A percentile compares a stretch with the other conserved stretches of the same genome.
phyloP scores from a whole-genome alignment of 1,139 yeast genomes.

The Eremothecium coryli region DNA sequence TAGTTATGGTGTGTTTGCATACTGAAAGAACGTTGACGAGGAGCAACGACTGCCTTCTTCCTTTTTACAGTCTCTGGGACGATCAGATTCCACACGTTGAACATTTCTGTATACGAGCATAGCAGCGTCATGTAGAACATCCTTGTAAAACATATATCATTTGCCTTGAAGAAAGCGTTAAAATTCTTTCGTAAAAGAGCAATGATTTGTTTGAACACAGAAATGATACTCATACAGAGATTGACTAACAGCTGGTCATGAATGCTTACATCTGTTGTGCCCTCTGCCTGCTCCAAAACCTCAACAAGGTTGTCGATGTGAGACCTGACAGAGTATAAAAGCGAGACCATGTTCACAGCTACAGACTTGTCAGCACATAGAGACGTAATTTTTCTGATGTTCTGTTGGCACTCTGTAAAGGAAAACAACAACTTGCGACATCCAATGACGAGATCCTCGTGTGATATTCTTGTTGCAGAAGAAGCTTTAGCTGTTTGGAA shows the following conservation, averaged over 20 bases:
- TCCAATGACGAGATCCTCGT: slow-evolving; percentile 38
- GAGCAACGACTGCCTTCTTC: slow-evolving; percentile 12
- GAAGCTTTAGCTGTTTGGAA: slow-evolving; percentile 13
- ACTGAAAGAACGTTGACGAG: slow-evolving; percentile 7
- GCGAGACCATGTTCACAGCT: slow-evolving; percentile 48
- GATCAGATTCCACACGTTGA: slow-evolving; percentile 58
- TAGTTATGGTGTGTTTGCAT: slow-evolving; percentile 5
- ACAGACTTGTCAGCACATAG: slow-evolving; percentile 59
- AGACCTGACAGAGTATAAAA: slow-evolving; percentile 47
- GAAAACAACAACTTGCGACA: slow-evolving; percentile 51
- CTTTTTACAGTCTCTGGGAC: slow-evolving; percentile 31
- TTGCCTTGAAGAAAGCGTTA: slow-evolving; percentile 40
- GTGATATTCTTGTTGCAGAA: slow-evolving; percentile 17
- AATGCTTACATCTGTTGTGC: slow-evolving; percentile 26
- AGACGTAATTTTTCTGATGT: slow-evolving; percentile 55
- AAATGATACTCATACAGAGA: slow-evolving; percentile 33
- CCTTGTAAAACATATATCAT: slow-evolving; percentile 63
- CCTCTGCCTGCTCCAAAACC: slow-evolving; percentile 49
- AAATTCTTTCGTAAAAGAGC: slow-evolving; percentile 41
- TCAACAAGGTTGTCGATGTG: slow-evolving; percentile 54
- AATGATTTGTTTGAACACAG: slow-evolving; percentile 44
- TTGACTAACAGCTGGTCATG: slow-evolving; percentile 32
- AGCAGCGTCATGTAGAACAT: slow-evolving; percentile 61
- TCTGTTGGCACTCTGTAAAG: slow-evolving; percentile 62
- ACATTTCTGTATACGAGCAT: slow-evolving; percentile 68